Base-by-base conservation (phyloP, 2,329 filamentous ascomycete species). In the Fusarium chaquense region DNA sequence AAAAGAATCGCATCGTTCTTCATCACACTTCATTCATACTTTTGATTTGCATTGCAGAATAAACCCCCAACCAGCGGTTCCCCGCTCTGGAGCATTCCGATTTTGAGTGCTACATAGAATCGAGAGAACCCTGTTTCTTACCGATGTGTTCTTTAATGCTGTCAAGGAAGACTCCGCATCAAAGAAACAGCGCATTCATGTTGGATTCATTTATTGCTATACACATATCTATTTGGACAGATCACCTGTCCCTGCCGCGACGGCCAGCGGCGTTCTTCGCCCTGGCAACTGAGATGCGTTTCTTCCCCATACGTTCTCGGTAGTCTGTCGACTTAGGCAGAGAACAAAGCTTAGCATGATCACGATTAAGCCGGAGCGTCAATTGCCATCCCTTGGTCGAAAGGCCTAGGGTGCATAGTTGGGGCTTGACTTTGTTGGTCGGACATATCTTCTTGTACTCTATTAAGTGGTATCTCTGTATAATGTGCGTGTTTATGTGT, bases 301-400 rank as follows among this genome's bases (percentile, higher is more conserved):
- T 67, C 79, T 65, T 67, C 81, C 77, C 86, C 81, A 86, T 93
- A 90, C 90, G 85, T 84, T 87, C 87, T 93, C 92, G 92, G 93
- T 96, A 91, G 85, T 86, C 86, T 86, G 90, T 91, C 88, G 86
- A 82, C 81, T 71, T 65, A 87, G 93, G 93, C 94, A 91, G 85
- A 97, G 87, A 97, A 81, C 79, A 88, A 87, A 80, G 65, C 49
- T 51, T n/a, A 40, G 68, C 65, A 71, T 76, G 91, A 93, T 93
- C 92, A 91, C 93, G 91, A 97, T 96, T 97, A 97, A 98, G 94
- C 94, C 94, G 94, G 94, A 97, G 94, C 93, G 89, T 88, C 90
- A 91, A 90, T 89, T 94, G 90, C 87, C 93, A 90, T 89, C 87
- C 89, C 86, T 85, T 84, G 83, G 82, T 88, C 84, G 92, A 97